Conservation (phyloP, 768 basidiomycete genomes). For the Boletus sp. region DNA sequence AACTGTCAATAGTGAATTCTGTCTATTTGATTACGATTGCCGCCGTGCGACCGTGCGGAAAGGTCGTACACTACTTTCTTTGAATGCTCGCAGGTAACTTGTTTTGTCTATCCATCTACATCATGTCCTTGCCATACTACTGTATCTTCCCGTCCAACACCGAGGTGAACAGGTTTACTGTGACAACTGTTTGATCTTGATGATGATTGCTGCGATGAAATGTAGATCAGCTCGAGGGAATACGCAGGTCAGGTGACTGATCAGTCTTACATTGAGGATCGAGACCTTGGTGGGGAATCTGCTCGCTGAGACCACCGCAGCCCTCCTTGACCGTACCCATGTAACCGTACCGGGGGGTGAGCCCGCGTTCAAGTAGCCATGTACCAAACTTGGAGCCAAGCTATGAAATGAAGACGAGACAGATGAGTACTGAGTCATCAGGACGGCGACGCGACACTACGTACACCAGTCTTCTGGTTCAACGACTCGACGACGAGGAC, state of each 20-base stretch:
- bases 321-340: slow-evolving; percentile 78
- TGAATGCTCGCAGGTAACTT: background rate
- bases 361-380: slow-evolving; percentile 78
- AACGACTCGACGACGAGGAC: slow-evolving; percentile 84
- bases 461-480: slow-evolving; percentile 84
- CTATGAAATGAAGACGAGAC: slow-evolving; percentile 20
- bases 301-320: slow-evolving; percentile 75
- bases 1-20: no score
- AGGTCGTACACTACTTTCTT: slow-evolving; percentile 1
- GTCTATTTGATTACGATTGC: no score
- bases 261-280: slow-evolving; percentile 64
- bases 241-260: background rate
- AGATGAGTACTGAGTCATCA: background rate
- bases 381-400: slow-evolving; percentile 84
- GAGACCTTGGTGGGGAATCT: slow-evolving; percentile 79
- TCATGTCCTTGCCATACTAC: background rate
- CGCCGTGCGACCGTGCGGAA: background rate
- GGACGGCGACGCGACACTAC: slow-evolving; percentile 9
- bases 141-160: background rate
- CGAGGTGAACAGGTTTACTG: slow-evolving; percentile 12
- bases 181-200: slow-evolving; percentile 42
- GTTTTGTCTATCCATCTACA: background rate
- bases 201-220: slow-evolving; percentile 39
- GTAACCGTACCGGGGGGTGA: slow-evolving; percentile 79
- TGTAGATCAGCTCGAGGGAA: background rate